These are phyloP conservation scores for Solanum paucissectum DNA, from an alignment of 257 asterid species.

Conservation along the genomic window DNA sequence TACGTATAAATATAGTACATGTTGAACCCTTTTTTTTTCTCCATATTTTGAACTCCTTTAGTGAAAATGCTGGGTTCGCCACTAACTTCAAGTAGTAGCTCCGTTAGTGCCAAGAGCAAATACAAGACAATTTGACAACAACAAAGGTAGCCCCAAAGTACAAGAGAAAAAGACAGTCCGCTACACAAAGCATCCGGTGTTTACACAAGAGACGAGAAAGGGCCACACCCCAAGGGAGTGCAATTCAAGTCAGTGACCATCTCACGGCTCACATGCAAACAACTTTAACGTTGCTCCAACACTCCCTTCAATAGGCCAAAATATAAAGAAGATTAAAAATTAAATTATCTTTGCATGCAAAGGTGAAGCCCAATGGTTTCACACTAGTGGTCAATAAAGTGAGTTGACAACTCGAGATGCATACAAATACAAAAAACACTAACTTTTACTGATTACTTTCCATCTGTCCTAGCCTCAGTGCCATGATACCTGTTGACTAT, in stretches of 20 bases:
- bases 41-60: background rate
- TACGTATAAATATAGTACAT: background rate
- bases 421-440: no score
- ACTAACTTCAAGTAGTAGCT: background rate
- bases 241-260: background rate
- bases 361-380: background rate
- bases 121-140: background rate
- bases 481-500: background rate
- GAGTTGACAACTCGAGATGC: background rate
- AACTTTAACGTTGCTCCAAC: background rate
- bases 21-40: background rate
- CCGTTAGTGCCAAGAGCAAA: background rate
- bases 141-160: background rate
- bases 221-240: background rate
- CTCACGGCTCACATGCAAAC: rapidly evolving
- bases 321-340: background rate
- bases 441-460: no score
- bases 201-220: background rate
- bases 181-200: background rate
- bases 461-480: background rate
- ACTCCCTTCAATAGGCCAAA: background rate
- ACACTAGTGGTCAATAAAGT: background rate
- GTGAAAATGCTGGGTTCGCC: background rate
- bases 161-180: background rate
- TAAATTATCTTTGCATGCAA: background rate